A percentile compares a stretch with the other conserved stretches of the same genome.
phyloP scores from a whole-genome alignment of 2,329 filamentous ascomycete species.

The Dothistroma pini region DNA sequence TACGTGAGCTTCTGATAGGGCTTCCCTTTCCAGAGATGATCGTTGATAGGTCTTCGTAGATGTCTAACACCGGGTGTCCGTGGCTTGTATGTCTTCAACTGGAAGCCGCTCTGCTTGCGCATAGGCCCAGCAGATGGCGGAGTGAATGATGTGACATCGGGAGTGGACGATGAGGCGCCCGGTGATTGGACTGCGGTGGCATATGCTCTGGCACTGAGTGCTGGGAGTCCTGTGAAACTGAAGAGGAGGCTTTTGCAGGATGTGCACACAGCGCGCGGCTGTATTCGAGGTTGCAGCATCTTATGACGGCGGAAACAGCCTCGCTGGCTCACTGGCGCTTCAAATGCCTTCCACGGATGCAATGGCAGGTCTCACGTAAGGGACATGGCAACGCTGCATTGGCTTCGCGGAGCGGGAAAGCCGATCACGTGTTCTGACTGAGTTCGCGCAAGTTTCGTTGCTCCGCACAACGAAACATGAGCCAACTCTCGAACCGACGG shows the following conservation, averaged over 20 bases:
- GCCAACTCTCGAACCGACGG: neutral
- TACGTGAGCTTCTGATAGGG: constrained; percentile 80
- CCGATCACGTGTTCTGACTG: neutral
- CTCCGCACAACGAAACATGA: neutral
- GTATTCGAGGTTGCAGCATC: constrained; percentile 67
- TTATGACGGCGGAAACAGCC: constrained; percentile 6
- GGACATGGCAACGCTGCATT: neutral
- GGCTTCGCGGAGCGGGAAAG: neutral
- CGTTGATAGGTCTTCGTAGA: constrained; percentile 86
- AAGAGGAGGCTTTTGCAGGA: constrained; percentile 48
- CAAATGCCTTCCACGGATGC: neutral
- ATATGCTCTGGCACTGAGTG: constrained; percentile 43
- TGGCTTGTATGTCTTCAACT: constrained; percentile 83
- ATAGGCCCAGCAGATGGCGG: constrained; percentile 34
- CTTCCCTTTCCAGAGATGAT: constrained; percentile 93
- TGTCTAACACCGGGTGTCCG: constrained; percentile 90
- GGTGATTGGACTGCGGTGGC: constrained; percentile 42
- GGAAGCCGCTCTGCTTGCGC: constrained; percentile 39
- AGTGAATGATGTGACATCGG: constrained; percentile 31
- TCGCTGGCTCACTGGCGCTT: neutral
- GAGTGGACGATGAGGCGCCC: constrained; percentile 24
- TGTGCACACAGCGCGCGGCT: constrained; percentile 43
- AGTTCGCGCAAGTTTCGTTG: neutral
- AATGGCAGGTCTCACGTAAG: neutral
- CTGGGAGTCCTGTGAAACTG: constrained; percentile 34